Conservation (phyloP, 2,329 filamentous ascomycete species). For the Ambrosiella cleistominuta region DNA sequence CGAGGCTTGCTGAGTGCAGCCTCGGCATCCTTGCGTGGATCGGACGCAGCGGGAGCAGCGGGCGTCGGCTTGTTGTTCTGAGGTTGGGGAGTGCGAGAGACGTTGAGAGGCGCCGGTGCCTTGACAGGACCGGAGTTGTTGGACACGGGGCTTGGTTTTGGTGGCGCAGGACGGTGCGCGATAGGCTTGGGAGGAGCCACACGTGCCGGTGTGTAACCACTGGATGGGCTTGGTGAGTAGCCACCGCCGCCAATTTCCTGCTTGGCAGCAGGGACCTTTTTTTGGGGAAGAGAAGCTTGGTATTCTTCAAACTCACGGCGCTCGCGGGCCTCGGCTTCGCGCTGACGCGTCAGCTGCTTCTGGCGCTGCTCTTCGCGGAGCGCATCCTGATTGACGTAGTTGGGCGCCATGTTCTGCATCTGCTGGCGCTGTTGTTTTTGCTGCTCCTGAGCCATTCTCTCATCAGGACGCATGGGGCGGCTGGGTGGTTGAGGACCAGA, state of each 20-base stretch:
- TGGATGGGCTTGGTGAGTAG: slow-evolving; percentile 24
- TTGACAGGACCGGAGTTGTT: slow-evolving; percentile 20
- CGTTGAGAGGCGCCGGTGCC: slow-evolving; percentile 62
- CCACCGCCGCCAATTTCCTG: slow-evolving; percentile 65
- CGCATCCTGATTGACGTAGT: slow-evolving; percentile 34
- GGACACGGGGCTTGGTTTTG: slow-evolving; percentile 26
- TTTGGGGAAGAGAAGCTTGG: slow-evolving; percentile 75
- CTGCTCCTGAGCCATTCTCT: slow-evolving; percentile 26
- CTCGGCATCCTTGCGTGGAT: slow-evolving; percentile 68
- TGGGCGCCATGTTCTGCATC: slow-evolving; percentile 38
- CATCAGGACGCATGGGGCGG: slow-evolving; percentile 3
- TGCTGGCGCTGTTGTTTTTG: slow-evolving; percentile 35
- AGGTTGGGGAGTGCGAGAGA: slow-evolving; percentile 19
- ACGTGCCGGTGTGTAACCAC: slow-evolving; percentile 81
- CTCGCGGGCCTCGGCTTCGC: slow-evolving; percentile 45
- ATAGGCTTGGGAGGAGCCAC: slow-evolving; percentile 57
- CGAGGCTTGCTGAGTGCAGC: slow-evolving; percentile 73
- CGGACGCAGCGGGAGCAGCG: slow-evolving; percentile 34
- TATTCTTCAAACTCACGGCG: slow-evolving; percentile 71
- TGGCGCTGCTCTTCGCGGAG: slow-evolving; percentile 41
- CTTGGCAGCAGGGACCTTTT: slow-evolving; percentile 62
- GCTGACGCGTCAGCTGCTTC: slow-evolving; percentile 40
- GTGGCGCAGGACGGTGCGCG: slow-evolving; percentile 40
- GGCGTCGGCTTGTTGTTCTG: slow-evolving; percentile 36
- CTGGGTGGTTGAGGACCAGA: slow-evolving; percentile 18